Evolutionary conservation across 805 yeast genomes (phyloP), one percentile per base, ranked within the genome.

Genomic region (Starmerella floris): DNA sequence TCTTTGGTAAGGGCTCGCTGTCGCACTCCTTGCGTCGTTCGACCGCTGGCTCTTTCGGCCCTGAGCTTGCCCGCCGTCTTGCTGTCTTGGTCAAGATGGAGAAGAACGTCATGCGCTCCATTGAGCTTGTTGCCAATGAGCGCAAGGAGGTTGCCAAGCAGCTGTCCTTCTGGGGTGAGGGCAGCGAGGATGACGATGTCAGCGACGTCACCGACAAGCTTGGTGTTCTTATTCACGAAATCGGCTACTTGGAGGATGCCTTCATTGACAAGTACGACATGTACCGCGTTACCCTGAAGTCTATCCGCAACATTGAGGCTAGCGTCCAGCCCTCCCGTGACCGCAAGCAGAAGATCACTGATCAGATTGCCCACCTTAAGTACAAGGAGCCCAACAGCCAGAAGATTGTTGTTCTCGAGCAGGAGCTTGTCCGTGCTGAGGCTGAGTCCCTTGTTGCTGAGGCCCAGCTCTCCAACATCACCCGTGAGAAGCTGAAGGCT

Each of bases 371-470:
- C 51, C 84, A 83, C 68, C 76, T 88, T 68, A 91, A 91, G 72
- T 91, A 91, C 74, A 88, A 88, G 74, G 97, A 88, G 66, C 97
- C 98, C 51, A 84, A 82, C 68, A 84, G 95, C 42, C 93, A 95
- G 64, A 88, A 88, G 73, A 82, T 88, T 54, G 78, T 83, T 52
- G 88, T 87, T 42, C 76, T 88, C 64, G 98, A 88, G 73, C 97
- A 91, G 71, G 97, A 91, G 69, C 76, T 91, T 63, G 97, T 91
- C 54, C 79, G 98, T 68, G 96, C 97, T 40, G 98, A 88, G 73
- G 97, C 97, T 53, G 97, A 91, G 70, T 84, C 95, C 40, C 77
- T 88, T 57, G 98, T 88, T 58, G 98, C 98, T 47, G 98, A 88
- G 72, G 97, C 97, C 46, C 98, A 88, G 72, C 77, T 88, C 62